These are phyloP conservation scores for Dimocarpus longan DNA, from an alignment of 345 rosid species.

Conservation along the genomic window DNA sequence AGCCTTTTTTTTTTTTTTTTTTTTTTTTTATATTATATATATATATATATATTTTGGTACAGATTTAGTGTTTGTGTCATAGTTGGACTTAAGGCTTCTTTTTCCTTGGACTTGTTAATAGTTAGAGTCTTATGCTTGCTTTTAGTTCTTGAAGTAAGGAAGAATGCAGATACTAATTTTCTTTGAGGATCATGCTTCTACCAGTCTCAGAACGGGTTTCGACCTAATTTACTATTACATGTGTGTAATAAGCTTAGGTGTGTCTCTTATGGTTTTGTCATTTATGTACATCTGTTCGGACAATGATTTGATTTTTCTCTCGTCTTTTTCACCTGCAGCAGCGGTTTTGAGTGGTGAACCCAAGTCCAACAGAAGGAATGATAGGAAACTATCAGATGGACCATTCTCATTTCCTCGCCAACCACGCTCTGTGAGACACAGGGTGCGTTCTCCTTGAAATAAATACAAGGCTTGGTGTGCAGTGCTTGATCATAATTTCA, in stretches of 20 bases:
- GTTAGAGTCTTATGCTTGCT: neutral
- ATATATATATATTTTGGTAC: too few species aligned
- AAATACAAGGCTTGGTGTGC: neutral
- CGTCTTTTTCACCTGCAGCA: conserved; percentile 21
- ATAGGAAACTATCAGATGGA: conserved; percentile 26
- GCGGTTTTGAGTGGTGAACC: conserved; percentile 21
- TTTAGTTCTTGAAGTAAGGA: neutral
- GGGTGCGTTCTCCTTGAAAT: neutral
- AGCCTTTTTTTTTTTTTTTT: neutral
- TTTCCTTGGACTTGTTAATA: neutral
- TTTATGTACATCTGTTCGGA: neutral
- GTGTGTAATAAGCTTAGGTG: neutral
- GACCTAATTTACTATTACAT: neutral
- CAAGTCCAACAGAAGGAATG: conserved; percentile 13
- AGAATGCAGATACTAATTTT: neutral
- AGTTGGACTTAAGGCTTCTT: conserved; percentile 3
- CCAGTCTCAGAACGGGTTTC: neutral
- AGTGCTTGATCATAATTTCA: neutral
- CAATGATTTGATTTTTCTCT: neutral
- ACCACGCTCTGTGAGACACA: conserved; percentile 35
- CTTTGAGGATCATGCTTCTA: neutral
- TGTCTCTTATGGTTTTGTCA: neutral
- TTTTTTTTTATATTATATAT: neutral
- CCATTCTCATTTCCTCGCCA: conserved; percentile 46
- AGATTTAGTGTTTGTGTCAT: neutral